Base-by-base conservation (phyloP, 2,329 filamentous ascomycete species). In the Aspergillus cejpii region DNA sequence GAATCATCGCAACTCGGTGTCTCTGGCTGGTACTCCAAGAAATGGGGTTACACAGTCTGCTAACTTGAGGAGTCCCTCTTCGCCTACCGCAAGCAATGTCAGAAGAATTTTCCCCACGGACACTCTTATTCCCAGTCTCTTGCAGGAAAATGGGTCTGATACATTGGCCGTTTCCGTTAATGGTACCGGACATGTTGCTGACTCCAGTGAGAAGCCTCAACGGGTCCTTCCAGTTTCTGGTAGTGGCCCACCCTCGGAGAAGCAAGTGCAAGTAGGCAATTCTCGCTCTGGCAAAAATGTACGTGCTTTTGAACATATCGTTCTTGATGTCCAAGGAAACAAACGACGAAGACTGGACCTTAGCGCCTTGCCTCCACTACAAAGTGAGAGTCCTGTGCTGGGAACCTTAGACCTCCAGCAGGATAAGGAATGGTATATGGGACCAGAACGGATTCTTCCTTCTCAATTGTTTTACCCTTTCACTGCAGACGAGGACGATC, bases 401-500 rank as follows among this genome's bases (percentile, higher is more conserved):
- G 39, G 40, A 11, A 15, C 4, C 4, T 19, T 37, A 28, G 11
- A 39, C 29, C 20, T 14, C 6, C n/a, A 11, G 10, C 5, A 29
- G 21, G 11, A 44, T 8, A 46, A 46, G 17, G 37, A 45, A 5
- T 62, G 59, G 59, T 74, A 73, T 50, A 62, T 73, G 23, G 67
- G 69, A 1, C 61, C 58, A 14, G 44, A 57, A n/a, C 63, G 61
- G 23, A 44, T 71, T n/a, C 51, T 58, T 19, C 55, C 67, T 4
- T 62, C 70, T 38, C 58, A 67, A 38, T 44, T 75, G 4, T 75
- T 75, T 53, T 74, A 74, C 45, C 48, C 65, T 44, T 53, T 61
- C 39, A 43, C 65, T 5, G 27, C 53, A 21, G 51, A 52, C 19
- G 59, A 63, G 23, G 47, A 59, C 10, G 53, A 60, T n/a, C 55